Percentiles rank a stretch among this genome's conserved stretches.
Evolutionary conservation across 179 eudicot genomes (phyloP).

Genomic region (Heliamphora pulchella): DNA sequence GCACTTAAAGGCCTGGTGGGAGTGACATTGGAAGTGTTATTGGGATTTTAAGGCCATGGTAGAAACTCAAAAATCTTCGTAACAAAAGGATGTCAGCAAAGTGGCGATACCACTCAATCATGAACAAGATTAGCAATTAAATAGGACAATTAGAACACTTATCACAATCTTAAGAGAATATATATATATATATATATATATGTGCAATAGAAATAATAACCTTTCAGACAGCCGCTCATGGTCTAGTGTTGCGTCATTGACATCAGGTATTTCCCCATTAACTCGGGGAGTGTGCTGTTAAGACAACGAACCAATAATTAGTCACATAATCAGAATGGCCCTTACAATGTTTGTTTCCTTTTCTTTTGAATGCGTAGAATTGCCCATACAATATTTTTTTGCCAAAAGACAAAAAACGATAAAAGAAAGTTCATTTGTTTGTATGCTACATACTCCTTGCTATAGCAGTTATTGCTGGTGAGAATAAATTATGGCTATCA

Average conservation of each 20-base stretch:
- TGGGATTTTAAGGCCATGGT: neutral
- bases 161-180: neutral
- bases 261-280: conserved; percentile 50
- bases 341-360: neutral
- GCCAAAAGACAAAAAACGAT: neutral
- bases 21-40: neutral
- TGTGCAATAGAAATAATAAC: conserved; percentile 24
- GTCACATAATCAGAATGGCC: neutral
- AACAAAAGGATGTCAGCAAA: neutral
- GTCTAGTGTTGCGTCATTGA: conserved; percentile 60
- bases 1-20: conserved; percentile 1
- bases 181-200: conserved; percentile 7
- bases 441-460: neutral
- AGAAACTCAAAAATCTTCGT: neutral
- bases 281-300: conserved; percentile 73
- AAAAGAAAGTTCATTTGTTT: neutral
- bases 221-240: conserved; percentile 55
- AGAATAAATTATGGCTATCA: neutral
- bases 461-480: neutral
- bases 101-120: neutral
- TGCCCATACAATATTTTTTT: neutral
- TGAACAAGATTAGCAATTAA: neutral
- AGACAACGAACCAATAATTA: conserved; percentile 16
- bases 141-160: neutral
- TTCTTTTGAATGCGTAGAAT: neutral